These are phyloP conservation scores for Brachypodium distachyon DNA, from an alignment of 202 grass and related monocot species.

Conservation along the genomic window DNA sequence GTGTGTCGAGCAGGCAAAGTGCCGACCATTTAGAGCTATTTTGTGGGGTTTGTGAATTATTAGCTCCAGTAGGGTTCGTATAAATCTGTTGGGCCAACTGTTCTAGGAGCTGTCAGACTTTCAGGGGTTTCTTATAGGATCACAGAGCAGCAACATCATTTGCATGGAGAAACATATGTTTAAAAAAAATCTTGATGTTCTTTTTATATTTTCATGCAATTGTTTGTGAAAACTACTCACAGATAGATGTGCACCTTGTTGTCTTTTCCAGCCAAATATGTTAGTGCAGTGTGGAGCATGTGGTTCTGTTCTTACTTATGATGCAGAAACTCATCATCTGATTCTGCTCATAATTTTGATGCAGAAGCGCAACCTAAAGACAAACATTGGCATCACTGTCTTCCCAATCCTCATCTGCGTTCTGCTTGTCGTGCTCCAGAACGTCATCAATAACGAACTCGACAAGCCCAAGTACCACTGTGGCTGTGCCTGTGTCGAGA, in stretches of 20 bases:
- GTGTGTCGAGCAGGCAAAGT: neutral
- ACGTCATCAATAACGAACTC: slow-evolving; percentile 47
- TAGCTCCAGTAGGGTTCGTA: neutral
- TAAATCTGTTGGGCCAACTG: neutral
- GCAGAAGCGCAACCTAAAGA: slow-evolving; percentile 76
- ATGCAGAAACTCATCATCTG: neutral
- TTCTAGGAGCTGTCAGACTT: neutral
- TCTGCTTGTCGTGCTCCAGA: slow-evolving; percentile 59
- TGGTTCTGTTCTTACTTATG: neutral
- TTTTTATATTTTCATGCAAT: neutral
- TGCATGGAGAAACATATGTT: neutral
- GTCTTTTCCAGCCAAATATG: neutral
- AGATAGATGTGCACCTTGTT: neutral
- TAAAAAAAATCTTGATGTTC: neutral
- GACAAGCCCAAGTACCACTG: slow-evolving; percentile 63
- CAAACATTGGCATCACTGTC: slow-evolving; percentile 56
- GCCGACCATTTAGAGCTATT: neutral
- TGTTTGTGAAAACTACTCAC: neutral
- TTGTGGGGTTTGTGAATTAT: neutral
- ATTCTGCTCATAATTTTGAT: neutral
- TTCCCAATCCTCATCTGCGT: slow-evolving; percentile 79
- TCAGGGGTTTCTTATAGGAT: neutral
- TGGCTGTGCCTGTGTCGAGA: slow-evolving; percentile 36
- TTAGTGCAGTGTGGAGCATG: neutral
- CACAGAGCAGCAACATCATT: neutral